phyloP scores from a whole-genome alignment of 2,329 filamentous ascomycete genomes.

The Pseudogymnoascus sp. region DNA sequence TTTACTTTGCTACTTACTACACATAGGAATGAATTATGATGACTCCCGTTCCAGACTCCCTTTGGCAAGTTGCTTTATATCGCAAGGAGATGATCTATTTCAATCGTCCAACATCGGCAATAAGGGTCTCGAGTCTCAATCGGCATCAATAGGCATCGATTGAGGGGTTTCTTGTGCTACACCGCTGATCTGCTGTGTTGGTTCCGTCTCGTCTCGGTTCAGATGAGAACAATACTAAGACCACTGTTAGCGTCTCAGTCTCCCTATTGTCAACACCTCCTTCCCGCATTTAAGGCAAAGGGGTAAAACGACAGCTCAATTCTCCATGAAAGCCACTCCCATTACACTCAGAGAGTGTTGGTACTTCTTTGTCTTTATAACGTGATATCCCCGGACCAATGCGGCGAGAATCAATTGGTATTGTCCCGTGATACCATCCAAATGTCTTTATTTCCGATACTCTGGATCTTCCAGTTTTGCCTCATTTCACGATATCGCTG shows the following conservation, averaged over 20 bases:
- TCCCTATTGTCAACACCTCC: background rate
- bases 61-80: background rate
- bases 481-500: background rate
- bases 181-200: background rate
- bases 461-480: background rate
- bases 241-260: background rate
- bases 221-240: background rate
- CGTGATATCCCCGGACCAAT: background rate
- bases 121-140: background rate
- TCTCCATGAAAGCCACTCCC: background rate
- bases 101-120: background rate
- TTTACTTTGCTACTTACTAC: background rate
- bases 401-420: background rate
- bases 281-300: background rate
- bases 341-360: background rate
- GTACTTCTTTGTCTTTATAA: background rate
- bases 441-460: background rate
- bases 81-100: background rate
- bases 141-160: background rate
- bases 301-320: background rate
- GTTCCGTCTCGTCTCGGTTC: background rate
- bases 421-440: background rate
- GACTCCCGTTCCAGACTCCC: background rate
- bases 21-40: slow-evolving; percentile 2
- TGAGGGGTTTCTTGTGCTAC: background rate